phyloP scores from a whole-genome alignment of 352 stramenopile species.

The Globisporangium emineosum region DNA sequence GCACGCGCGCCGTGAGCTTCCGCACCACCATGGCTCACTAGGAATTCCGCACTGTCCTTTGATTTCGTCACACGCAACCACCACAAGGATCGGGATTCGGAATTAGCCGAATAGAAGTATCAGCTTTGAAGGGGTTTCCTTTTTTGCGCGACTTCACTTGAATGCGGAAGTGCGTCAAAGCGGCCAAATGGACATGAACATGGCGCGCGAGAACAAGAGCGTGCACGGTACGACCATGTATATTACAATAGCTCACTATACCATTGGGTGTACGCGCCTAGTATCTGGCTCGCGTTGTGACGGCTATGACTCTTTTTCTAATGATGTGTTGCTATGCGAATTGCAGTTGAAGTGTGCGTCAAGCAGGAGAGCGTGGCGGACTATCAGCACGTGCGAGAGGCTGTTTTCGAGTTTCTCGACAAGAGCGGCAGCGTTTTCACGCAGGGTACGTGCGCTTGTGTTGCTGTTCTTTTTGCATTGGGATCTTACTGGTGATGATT shows the following conservation, averaged over 20 bases:
- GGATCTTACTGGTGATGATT: background rate
- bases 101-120: background rate
- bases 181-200: background rate
- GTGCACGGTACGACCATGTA: background rate
- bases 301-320: background rate
- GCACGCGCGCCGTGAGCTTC: conserved; percentile 37
- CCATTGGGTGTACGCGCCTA: too few species aligned
- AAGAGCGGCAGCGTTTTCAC: background rate
- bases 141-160: background rate
- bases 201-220: background rate
- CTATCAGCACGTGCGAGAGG: conserved; percentile 31
- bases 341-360: conserved; percentile 56
- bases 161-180: background rate
- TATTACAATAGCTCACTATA: background rate
- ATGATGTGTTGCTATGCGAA: background rate
- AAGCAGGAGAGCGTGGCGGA: conserved; percentile 44
- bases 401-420: conserved; percentile 27
- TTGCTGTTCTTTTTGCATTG: background rate
- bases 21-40: conserved; percentile 25
- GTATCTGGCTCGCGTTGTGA: background rate
- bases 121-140: background rate
- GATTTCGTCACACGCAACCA: background rate
- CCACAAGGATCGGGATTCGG: background rate
- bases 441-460: background rate
- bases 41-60: background rate